phyloP scores from a whole-genome alignment of 257 asterid species.

The Asclepias syriaca region DNA sequence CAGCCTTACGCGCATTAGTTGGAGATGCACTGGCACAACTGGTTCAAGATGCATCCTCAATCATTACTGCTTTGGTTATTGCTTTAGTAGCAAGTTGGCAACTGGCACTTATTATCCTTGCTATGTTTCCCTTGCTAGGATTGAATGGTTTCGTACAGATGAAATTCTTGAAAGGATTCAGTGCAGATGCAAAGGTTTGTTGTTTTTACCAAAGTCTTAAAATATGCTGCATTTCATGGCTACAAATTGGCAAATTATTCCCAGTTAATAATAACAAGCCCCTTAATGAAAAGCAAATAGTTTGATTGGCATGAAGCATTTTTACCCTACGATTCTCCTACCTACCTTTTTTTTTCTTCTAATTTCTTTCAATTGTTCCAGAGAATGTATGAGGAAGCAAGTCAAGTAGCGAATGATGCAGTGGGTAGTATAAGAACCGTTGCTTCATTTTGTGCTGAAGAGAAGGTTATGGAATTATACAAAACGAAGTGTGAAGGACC shows the following conservation, averaged over 20 bases:
- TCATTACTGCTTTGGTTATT: conserved; percentile 50
- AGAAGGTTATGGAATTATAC: conserved; percentile 67
- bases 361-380: conserved; percentile 22
- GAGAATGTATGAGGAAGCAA: conserved; percentile 83
- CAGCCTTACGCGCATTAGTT: conserved; percentile 64
- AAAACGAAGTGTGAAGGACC: conserved; percentile 74
- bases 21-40: conserved; percentile 87
- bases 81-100: conserved; percentile 78
- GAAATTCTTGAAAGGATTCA: conserved; percentile 69
- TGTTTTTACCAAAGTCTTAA: neutral
- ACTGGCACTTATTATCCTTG: conserved; percentile 66
- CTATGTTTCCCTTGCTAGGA: conserved; percentile 58
- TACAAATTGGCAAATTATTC: neutral
- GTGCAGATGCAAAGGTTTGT: conserved; percentile 73
- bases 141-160: conserved; percentile 57
- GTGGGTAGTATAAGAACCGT: conserved; percentile 36
- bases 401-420: conserved; percentile 81
- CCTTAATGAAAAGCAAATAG: neutral
- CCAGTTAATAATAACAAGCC: neutral
- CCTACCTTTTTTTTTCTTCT: neutral
- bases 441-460: conserved; percentile 90
- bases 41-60: conserved; percentile 70
- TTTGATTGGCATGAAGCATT: neutral
- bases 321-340: no score
- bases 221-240: neutral